These are phyloP conservation scores for Leavenworthia alabamica DNA, from an alignment of 345 rosid species.

Conservation along the genomic window DNA sequence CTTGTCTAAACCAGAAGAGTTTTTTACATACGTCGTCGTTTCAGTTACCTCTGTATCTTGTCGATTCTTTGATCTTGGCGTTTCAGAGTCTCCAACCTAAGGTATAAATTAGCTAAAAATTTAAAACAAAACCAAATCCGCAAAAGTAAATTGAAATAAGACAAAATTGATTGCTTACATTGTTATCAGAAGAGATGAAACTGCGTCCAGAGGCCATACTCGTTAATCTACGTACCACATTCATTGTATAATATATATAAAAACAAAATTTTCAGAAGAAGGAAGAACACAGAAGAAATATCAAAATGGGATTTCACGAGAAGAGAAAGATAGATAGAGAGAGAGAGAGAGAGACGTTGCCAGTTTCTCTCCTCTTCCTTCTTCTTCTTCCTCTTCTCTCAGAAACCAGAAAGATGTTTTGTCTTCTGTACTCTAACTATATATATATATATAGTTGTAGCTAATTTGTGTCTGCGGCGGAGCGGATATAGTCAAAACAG, in stretches of 20 bases:
- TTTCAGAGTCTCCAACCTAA: slow-evolving; percentile 67
- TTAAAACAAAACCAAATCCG: not conserved
- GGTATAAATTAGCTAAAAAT: not conserved
- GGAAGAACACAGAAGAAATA: not conserved
- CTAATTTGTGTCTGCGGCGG: too few species aligned
- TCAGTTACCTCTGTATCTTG: slow-evolving; percentile 31
- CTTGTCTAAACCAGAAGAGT: too few species aligned
- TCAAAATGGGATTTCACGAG: too few species aligned
- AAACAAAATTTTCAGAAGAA: too few species aligned
- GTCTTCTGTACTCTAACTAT: too few species aligned
- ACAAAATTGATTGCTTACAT: slow-evolving; percentile 31
- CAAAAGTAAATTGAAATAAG: not conserved
- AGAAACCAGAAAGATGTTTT: not conserved
- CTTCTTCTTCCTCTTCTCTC: slow-evolving; percentile 23
- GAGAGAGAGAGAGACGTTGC: slow-evolving; percentile 31
- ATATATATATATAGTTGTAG: too few species aligned
- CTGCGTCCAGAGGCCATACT: slow-evolving; percentile 97
- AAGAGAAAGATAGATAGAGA: slow-evolving; percentile 22
- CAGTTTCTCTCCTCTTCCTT: slow-evolving; percentile 33
- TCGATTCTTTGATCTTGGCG: slow-evolving; percentile 58
- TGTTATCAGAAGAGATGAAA: slow-evolving; percentile 74
- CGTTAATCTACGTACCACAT: slow-evolving; percentile 91
- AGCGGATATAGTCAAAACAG: slow-evolving; percentile 19
- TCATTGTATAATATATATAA: slow-evolving; percentile 54
- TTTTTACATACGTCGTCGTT: too few species aligned